Conservation (phyloP, 805 yeast genomes). For the Kodamaea neixiangensis region DNA sequence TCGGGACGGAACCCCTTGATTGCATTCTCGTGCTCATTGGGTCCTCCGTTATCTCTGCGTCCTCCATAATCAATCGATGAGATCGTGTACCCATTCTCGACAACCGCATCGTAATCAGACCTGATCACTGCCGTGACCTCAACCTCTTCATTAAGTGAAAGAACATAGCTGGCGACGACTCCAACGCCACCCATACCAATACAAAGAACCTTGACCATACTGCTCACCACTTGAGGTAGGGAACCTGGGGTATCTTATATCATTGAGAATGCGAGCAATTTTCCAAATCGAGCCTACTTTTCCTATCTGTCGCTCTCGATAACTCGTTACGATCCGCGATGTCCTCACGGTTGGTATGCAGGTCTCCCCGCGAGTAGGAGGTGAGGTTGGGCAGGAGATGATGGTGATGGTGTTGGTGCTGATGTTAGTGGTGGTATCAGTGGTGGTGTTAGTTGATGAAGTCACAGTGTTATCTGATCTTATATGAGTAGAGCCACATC, state of each 20-base stretch:
- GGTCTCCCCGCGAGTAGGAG: background rate
- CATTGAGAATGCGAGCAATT: background rate
- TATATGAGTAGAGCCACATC: too few relatives aligned
- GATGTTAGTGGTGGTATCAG: too few relatives aligned
- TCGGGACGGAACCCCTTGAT: slow-evolving; percentile 27
- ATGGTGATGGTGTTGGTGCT: too few relatives aligned
- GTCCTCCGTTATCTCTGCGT: slow-evolving; percentile 16
- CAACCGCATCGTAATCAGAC: slow-evolving; percentile 31
- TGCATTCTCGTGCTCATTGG: slow-evolving; percentile 17
- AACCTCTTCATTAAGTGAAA: slow-evolving; percentile 25
- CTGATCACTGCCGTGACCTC: slow-evolving; percentile 35
- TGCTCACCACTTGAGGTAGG: too few relatives aligned
- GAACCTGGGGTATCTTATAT: background rate
- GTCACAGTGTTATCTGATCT: too few relatives aligned
- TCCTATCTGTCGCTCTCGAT: background rate
- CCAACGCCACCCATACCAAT: slow-evolving; percentile 92
- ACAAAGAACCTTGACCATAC: slow-evolving; percentile 50
- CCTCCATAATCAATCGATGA: slow-evolving; percentile 33
- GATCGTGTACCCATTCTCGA: slow-evolving; percentile 29
- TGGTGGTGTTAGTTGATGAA: too few relatives aligned
- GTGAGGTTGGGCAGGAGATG: too few relatives aligned
- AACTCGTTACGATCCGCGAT: background rate
- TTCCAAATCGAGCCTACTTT: background rate
- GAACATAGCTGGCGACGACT: slow-evolving; percentile 63
- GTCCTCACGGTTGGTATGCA: background rate